These are phyloP conservation scores for Aquilaria yunnanensis DNA, from an alignment of 345 rosid species.

Conservation along the genomic window DNA sequence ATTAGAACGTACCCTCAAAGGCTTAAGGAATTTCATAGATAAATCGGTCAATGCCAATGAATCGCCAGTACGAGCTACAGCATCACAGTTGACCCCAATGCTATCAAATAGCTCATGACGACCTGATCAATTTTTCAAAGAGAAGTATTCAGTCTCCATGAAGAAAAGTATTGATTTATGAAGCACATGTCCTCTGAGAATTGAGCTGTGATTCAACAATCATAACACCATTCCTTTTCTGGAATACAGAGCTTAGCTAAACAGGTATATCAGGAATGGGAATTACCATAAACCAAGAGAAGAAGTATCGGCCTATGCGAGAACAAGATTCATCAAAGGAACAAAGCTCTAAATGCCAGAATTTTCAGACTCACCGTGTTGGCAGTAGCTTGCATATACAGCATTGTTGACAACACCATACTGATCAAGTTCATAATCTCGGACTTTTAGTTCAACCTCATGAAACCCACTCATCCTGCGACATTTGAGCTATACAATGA, in stretches of 20 bases:
- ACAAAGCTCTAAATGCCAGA: neutral
- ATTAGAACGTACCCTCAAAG: slow-evolving; percentile 48
- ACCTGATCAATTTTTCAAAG: slow-evolving; percentile 28
- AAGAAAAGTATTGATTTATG: neutral
- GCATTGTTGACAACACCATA: slow-evolving; percentile 91
- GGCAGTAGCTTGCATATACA: slow-evolving; percentile 76
- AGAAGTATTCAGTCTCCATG: slow-evolving; percentile 1
- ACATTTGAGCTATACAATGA: neutral
- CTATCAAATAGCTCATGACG: slow-evolving; percentile 75
- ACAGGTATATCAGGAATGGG: neutral
- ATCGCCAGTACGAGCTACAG: slow-evolving; percentile 62
- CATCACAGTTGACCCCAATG: slow-evolving; percentile 63
- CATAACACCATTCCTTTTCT: neutral
- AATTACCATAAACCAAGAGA: neutral
- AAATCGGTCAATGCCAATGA: slow-evolving; percentile 70
- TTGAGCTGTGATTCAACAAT: neutral
- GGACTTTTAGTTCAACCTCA: slow-evolving; percentile 66
- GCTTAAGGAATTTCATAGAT: slow-evolving; percentile 70
- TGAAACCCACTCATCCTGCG: slow-evolving; percentile 52
- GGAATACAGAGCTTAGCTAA: neutral
- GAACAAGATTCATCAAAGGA: neutral
- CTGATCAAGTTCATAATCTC: slow-evolving; percentile 89
- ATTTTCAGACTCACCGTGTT: slow-evolving; percentile 46
- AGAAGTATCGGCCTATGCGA: neutral
- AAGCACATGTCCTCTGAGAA: neutral